Evolutionary conservation across 176 grass and related monocot species (phyloP).

Genomic region (Alopecurus myosuroides): DNA sequence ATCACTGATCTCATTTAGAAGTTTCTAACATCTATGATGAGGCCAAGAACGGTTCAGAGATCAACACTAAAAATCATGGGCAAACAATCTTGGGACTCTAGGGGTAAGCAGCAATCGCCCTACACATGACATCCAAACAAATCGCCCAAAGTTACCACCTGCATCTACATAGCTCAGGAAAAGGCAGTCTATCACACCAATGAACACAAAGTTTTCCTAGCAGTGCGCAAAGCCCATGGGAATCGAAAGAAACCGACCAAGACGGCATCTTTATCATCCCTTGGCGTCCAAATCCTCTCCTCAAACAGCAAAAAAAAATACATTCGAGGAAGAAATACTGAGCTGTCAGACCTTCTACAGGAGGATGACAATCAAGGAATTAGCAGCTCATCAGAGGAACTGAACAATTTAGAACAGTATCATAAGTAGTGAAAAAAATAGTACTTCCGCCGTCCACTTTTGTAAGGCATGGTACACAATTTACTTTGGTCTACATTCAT

Average conservation of each 20-base stretch:
- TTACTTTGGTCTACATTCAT: no score
- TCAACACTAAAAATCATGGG: background rate
- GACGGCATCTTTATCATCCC: background rate
- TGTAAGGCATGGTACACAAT: no score
- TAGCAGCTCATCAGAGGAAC: no score
- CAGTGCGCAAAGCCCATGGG: background rate
- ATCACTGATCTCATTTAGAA: background rate
- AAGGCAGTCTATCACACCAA: background rate
- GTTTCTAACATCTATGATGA: background rate
- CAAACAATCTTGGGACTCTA: background rate
- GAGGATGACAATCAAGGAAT: no score
- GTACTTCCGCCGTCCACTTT: no score
- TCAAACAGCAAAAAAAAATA: background rate
- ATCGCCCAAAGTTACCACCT: background rate
- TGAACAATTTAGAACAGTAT: no score
- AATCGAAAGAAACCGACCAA: background rate
- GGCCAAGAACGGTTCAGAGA: background rate
- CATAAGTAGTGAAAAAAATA: no score
- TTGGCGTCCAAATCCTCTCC: background rate
- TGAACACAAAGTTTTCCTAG: background rate
- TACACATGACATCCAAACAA: background rate
- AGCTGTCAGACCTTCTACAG: background rate
- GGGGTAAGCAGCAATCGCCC: background rate
- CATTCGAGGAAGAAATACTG: background rate
- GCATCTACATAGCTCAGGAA: background rate